Percentiles rank a stretch among this genome's conserved stretches.
Evolutionary conservation across 2,329 filamentous ascomycete genomes (phyloP).

Genomic region (Venturia nashicola): DNA sequence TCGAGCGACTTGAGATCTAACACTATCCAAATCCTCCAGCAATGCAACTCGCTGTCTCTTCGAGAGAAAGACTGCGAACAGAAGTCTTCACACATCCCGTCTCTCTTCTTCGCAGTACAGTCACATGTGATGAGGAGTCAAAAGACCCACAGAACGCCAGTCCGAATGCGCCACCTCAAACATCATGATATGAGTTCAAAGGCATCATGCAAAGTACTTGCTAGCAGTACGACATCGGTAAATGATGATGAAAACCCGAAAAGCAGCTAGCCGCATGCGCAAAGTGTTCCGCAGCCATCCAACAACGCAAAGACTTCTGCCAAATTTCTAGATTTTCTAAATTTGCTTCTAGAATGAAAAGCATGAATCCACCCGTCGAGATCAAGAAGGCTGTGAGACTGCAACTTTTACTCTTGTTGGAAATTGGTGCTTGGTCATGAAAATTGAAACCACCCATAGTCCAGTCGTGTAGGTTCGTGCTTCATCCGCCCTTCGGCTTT

Average conservation of each 20-base stretch:
- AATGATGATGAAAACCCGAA: background rate
- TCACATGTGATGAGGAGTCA: background rate
- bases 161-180: background rate
- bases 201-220: background rate
- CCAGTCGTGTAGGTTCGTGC: background rate
- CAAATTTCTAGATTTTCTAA: constrained; percentile 2
- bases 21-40: background rate
- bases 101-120: background rate
- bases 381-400: background rate
- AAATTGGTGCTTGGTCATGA: background rate
- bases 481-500: background rate
- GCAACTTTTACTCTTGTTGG: background rate
- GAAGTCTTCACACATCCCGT: background rate
- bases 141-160: background rate
- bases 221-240: background rate
- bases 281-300: background rate
- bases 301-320: background rate
- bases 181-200: background rate
- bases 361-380: background rate
- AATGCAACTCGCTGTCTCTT: background rate
- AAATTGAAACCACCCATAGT: background rate
- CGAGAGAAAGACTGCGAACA: background rate
- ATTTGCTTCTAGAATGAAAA: constrained; percentile 1
- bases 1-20: background rate
- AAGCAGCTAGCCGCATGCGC: background rate